Base-by-base conservation (phyloP, 2,329 filamentous ascomycete genomes). In the Chaetomium olivaceum region DNA sequence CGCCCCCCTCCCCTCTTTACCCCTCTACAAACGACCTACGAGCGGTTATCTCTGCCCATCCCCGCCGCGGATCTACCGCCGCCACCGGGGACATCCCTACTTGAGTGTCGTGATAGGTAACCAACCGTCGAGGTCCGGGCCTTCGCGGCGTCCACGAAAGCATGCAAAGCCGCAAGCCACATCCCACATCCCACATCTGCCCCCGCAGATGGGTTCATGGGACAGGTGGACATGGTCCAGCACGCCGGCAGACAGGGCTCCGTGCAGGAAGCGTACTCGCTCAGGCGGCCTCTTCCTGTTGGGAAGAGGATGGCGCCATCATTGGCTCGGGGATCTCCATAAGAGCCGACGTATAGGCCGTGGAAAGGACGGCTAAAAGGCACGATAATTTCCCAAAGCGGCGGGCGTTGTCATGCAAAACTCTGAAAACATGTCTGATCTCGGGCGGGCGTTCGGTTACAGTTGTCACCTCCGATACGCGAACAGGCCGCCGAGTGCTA, bases 321-420 rank as follows among this genome's bases (percentile, higher is more conserved):
- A 76, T 74, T 74, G 69, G 72, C 64, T 65, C 67, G 61, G 62
- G 64, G 74, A 76, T 76, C 71, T 72, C 70, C 75, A 76, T 77
- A 78, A 74, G 73, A 77, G 73, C 74, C 71, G 73, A 75, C 64
- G 70, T 79, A 78, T 77, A 73, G 75, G 70, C 71, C 72, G 72
- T 69, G 72, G 71, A 68, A 68, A 67, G 67, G 69, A 73, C 74
- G 76, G 73, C 71, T 76, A 77, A 77, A 71, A 74, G 66, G 69
- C 67, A 63, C 72, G 73, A 75, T 74, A 79, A 80, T 80, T 81
- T 81, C 80, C 80, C 77, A 79, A 80, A 77, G 60, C 67, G 73
- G 76, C 73, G 71, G 72, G 72, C 72, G 69, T 79, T 76, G 76
- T 82, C 72, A 82, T 82, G 80, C 80, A 74, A 66, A 68, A 60